A percentile compares a stretch with the other conserved stretches of the same genome.
Evolutionary conservation across 345 rosid species (phyloP).

Genomic region (Camelina sativa): DNA sequence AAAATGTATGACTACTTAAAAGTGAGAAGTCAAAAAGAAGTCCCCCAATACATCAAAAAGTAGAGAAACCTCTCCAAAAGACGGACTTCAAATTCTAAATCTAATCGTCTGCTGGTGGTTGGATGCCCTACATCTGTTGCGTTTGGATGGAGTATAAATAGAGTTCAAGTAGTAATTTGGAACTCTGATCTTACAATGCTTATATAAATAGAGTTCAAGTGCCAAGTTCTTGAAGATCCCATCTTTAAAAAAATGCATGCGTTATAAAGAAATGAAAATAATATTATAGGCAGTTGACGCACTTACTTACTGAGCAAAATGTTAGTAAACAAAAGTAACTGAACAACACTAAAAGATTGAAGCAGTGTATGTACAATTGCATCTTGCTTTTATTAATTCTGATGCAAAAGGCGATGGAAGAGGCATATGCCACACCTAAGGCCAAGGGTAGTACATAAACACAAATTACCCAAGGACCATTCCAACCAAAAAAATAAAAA

Average conservation of each 20-base stretch:
- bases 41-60: not conserved
- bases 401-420: constrained; percentile 40
- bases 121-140: not conserved
- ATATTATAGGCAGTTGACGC: not conserved
- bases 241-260: constrained; percentile 1
- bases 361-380: constrained; percentile 45
- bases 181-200: too few species aligned
- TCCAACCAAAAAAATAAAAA: not conserved
- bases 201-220: not conserved
- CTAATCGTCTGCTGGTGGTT: not conserved
- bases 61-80: not conserved
- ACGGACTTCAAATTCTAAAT: not conserved
- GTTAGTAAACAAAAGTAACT: constrained; percentile 16
- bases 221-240: not conserved
- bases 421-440: constrained; percentile 29
- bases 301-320: not conserved
- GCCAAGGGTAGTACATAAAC: constrained; percentile 39
- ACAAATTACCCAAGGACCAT: constrained; percentile 40
- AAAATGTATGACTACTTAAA: not conserved
- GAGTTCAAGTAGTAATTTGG: not conserved
- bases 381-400: constrained; percentile 36
- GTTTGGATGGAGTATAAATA: not conserved
- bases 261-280: not conserved
- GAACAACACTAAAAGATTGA: constrained; percentile 10
- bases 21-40: not conserved